These are phyloP conservation scores for Ambrosia artemisiifolia DNA, from an alignment of 129 eudicot genomes.

Conservation along the genomic window DNA sequence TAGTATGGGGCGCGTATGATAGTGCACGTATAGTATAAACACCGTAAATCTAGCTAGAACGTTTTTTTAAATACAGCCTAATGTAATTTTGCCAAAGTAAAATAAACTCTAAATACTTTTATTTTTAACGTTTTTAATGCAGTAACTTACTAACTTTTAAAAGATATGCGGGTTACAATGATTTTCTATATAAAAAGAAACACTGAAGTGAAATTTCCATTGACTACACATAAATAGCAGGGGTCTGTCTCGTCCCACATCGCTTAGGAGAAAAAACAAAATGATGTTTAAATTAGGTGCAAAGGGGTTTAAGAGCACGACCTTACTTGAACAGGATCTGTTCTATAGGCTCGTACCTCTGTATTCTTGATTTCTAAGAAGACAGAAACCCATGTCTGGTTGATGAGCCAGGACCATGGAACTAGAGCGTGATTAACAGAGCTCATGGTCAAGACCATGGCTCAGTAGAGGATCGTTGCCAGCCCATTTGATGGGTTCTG, in stretches of 20 bases:
- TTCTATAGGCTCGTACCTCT: constrained; percentile 63
- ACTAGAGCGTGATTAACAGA: background rate
- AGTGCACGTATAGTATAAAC: too few species aligned
- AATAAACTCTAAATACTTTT: too few species aligned
- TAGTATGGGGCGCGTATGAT: too few species aligned
- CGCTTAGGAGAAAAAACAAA: background rate
- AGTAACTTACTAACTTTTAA: too few species aligned
- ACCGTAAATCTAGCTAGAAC: too few species aligned
- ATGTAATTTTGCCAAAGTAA: too few species aligned
- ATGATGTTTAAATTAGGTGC: background rate
- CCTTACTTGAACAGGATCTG: constrained; percentile 12
- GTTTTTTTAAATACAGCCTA: too few species aligned
- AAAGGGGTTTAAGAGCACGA: background rate
- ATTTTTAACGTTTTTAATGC: too few species aligned
- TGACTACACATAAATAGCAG: too few species aligned
- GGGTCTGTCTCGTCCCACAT: background rate
- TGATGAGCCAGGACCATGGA: background rate
- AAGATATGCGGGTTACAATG: too few species aligned
- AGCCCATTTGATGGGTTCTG: background rate
- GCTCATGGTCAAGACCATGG: background rate
- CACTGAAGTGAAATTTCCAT: too few species aligned
- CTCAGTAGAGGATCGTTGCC: background rate
- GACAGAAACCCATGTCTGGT: constrained; percentile 1
- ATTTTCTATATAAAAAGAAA: too few species aligned
- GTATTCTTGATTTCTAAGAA: constrained; percentile 47